A percentile compares a stretch with the other conserved stretches of the same genome.
phyloP scores from a whole-genome alignment of 495 filamentous ascomycete species.

The Evansstolkia leycettana region DNA sequence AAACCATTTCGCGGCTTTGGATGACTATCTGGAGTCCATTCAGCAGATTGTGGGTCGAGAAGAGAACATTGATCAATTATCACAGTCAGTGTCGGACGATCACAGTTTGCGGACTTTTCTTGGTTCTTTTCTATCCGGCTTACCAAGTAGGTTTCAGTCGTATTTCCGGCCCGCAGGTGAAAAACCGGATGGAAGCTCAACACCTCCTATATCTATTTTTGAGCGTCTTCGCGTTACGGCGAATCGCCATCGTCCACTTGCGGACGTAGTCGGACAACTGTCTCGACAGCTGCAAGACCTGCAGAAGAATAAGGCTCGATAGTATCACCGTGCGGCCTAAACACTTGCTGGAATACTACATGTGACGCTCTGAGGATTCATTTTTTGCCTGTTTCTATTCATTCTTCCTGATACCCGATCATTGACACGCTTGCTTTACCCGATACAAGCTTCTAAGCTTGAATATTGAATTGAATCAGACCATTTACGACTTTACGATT shows the following conservation, averaged over 20 bases:
- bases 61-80: constrained; percentile 5
- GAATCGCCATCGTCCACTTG: constrained; percentile 15
- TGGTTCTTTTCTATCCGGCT: not conserved
- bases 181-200: too few relatives aligned
- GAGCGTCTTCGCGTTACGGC: constrained; percentile 11
- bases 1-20: constrained; percentile 23
- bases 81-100: not conserved
- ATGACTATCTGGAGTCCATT: constrained; percentile 32
- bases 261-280: constrained; percentile 8
- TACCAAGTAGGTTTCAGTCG: not conserved
- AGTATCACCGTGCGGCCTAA: too few relatives aligned
- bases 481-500: too few relatives aligned
- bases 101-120: not conserved
- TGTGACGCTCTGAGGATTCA: too few relatives aligned
- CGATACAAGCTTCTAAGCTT: too few relatives aligned
- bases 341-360: too few relatives aligned
- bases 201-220: not conserved
- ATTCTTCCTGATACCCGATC: too few relatives aligned
- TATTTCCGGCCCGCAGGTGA: too few relatives aligned
- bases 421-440: too few relatives aligned
- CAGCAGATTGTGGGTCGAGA: constrained; percentile 20
- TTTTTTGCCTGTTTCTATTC: too few relatives aligned
- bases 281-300: constrained; percentile 10
- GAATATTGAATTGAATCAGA: too few relatives aligned
- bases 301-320: constrained; percentile 6